phyloP scores from a whole-genome alignment of 2,329 filamentous ascomycete genomes.

The Lecanoromycetidae sp. region DNA sequence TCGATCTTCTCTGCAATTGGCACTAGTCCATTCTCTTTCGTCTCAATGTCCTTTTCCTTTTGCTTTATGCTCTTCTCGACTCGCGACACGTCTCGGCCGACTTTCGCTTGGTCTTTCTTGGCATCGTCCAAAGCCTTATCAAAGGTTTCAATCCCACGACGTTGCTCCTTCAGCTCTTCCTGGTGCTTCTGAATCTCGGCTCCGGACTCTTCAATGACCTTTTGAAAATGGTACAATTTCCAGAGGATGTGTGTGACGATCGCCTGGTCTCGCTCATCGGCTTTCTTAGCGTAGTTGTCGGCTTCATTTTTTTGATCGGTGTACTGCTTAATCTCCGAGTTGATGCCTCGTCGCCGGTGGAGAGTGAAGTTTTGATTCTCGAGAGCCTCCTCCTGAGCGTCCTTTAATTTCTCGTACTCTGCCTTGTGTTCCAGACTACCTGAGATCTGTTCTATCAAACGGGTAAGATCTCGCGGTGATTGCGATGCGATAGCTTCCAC shows the following conservation, averaged over 20 bases:
- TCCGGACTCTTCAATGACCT: constrained; percentile 81
- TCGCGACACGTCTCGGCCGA: constrained; percentile 63
- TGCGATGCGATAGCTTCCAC: constrained; percentile 95
- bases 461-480: constrained; percentile 83
- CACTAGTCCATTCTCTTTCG: constrained; percentile 71
- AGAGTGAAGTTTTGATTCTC: constrained; percentile 85
- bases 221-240: constrained; percentile 94
- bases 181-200: constrained; percentile 86
- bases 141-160: constrained; percentile 74
- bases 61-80: constrained; percentile 74
- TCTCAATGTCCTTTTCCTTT: constrained; percentile 78
- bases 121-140: constrained; percentile 70
- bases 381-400: constrained; percentile 69
- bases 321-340: constrained; percentile 95
- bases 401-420: constrained; percentile 85
- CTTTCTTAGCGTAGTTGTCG: constrained; percentile 83
- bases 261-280: constrained; percentile 77
- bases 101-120: constrained; percentile 67
- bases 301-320: constrained; percentile 94
- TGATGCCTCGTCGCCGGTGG: constrained; percentile 81
- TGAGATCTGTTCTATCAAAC: constrained; percentile 93
- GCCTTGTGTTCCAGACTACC: constrained; percentile 89
- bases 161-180: constrained; percentile 85
- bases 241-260: constrained; percentile 89
- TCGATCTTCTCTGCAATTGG: constrained; percentile 87